phyloP scores from a whole-genome alignment of 164 flowering plant species.

The Saururus chinensis region DNA sequence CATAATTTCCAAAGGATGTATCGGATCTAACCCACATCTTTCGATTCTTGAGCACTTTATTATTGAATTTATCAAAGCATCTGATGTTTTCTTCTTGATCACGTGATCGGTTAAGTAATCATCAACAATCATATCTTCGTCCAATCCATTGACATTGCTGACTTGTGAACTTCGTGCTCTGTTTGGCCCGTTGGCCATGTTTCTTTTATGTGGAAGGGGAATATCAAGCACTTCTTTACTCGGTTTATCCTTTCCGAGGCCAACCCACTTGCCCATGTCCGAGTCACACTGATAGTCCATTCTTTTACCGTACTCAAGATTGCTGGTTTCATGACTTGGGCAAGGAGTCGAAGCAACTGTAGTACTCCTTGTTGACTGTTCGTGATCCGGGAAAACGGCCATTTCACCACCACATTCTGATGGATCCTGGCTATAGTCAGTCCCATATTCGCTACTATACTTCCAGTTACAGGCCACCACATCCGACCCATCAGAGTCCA shows the following conservation, averaged over 20 bases:
- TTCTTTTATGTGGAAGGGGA: conserved; percentile 19
- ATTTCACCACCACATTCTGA: conserved; percentile 32
- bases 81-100: background rate
- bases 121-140: background rate
- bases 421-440: conserved; percentile 31
- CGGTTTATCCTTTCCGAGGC: conserved; percentile 17
- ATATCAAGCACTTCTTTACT: conserved; percentile 17
- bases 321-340: conserved; percentile 3
- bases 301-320: conserved; percentile 4
- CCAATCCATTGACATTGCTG: background rate
- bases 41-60: conserved; percentile 3
- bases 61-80: background rate
- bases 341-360: conserved; percentile 5
- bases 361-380: conserved; percentile 10
- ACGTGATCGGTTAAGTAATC: background rate
- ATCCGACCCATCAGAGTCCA: conserved; percentile 33
- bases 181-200: conserved; percentile 1
- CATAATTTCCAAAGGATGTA: conserved; percentile 4
- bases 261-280: conserved; percentile 28
- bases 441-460: conserved; percentile 22
- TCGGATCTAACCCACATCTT: conserved; percentile 2
- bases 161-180: too few relatives aligned
- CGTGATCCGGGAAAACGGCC: conserved; percentile 15
- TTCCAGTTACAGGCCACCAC: conserved; percentile 20
- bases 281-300: conserved; percentile 4